These are phyloP conservation scores for Colletotrichum euphorbiae DNA, from an alignment of 2,329 filamentous ascomycete species.

Conservation along the genomic window DNA sequence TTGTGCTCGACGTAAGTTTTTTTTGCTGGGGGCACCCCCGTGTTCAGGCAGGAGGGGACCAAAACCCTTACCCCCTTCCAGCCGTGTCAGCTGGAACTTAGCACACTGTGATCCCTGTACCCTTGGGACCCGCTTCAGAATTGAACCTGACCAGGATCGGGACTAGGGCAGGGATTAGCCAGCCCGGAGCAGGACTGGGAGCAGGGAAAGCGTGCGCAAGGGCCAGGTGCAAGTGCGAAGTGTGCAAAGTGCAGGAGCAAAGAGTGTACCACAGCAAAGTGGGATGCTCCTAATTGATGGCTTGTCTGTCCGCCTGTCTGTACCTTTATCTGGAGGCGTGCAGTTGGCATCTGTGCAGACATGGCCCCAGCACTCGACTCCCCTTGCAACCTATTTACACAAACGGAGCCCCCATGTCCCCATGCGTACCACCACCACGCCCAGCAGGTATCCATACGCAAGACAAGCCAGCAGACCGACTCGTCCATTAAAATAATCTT, in stretches of 20 bases:
- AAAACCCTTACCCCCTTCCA: slow-evolving; percentile 17
- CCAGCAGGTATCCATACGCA: slow-evolving; percentile 29
- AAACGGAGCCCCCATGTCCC: slow-evolving; percentile 33
- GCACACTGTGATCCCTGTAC: slow-evolving; percentile 34
- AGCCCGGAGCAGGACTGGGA: slow-evolving; percentile 15
- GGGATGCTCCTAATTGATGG: slow-evolving; percentile 26
- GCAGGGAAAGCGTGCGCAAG: slow-evolving; percentile 24
- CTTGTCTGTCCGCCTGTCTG: slow-evolving; percentile 27
- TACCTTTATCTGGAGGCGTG: slow-evolving; percentile 25
- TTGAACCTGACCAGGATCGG: slow-evolving; percentile 22
- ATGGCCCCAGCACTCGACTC: slow-evolving; percentile 11
- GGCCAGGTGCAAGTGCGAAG: slow-evolving; percentile 12
- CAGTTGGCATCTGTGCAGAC: slow-evolving; percentile 34
- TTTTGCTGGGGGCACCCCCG: slow-evolving; percentile 15
- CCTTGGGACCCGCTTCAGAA: slow-evolving; percentile 18
- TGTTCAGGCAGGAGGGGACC: slow-evolving; percentile 15
- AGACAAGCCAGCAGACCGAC: slow-evolving; percentile 30
- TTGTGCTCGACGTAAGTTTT: slow-evolving; percentile 3
- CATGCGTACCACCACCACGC: slow-evolving; percentile 5
- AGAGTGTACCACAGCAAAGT: neutral
- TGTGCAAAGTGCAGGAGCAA: slow-evolving; percentile 30
- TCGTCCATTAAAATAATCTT: slow-evolving; percentile 38
- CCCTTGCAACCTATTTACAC: slow-evolving; percentile 35
- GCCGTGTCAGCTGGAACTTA: neutral
- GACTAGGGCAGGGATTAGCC: slow-evolving; percentile 15